Conservation (phyloP, 805 yeast species). For the Wickerhamiella dianesei region DNA sequence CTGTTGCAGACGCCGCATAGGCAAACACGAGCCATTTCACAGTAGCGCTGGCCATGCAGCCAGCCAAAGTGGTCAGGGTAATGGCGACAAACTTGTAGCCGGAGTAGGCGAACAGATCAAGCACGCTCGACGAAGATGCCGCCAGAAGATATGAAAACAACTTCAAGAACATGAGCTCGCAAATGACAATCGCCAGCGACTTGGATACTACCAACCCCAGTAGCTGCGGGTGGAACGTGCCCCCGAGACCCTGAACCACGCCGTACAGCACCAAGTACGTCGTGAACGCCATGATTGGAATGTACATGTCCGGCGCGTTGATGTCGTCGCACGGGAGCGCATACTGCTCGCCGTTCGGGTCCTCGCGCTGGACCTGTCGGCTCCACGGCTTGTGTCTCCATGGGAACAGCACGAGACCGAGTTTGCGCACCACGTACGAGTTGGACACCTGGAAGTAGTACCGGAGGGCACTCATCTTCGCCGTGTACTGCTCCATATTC, state of each 20-base stretch:
- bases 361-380: constrained; percentile 32
- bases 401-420: constrained; percentile 68
- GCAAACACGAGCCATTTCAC: constrained; percentile 38
- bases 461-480: constrained; percentile 44
- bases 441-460: constrained; percentile 89
- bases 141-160: constrained; percentile 71
- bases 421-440: constrained; percentile 63
- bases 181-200: constrained; percentile 64
- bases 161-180: constrained; percentile 65
- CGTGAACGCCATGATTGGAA: constrained; percentile 85
- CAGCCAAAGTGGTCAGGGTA: constrained; percentile 25
- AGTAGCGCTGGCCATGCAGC: constrained; percentile 22
- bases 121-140: constrained; percentile 46
- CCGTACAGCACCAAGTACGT: constrained; percentile 81
- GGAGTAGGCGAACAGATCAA: constrained; percentile 78
- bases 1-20: constrained; percentile 43
- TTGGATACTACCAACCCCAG: constrained; percentile 79
- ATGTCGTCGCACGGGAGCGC: constrained; percentile 75
- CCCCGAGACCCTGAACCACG: constrained; percentile 68
- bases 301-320: constrained; percentile 92
- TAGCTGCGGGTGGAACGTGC: constrained; percentile 84
- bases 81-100: constrained; percentile 87
- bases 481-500: constrained; percentile 40
- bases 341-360: constrained; percentile 31
- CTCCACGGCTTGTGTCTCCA: constrained; percentile 77